Conservation (phyloP, 2,329 filamentous ascomycete genomes). For the Aspergillus costaricaensis region DNA sequence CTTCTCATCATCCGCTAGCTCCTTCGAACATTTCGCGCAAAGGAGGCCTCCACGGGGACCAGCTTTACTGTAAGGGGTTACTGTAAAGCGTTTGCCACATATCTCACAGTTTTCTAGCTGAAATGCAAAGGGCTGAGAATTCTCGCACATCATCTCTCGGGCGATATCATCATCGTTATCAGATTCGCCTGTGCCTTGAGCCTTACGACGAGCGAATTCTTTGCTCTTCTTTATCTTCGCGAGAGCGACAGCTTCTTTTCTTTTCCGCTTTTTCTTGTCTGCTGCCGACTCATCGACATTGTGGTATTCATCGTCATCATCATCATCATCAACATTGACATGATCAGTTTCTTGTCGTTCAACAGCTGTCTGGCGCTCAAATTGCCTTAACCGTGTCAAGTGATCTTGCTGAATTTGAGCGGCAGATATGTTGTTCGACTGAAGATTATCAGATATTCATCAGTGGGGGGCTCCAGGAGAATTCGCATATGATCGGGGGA, state of each 20-base stretch:
- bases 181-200: conserved; percentile 43
- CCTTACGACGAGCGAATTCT: conserved; percentile 49
- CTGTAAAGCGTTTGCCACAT: conserved; percentile 86
- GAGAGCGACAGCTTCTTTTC: conserved; percentile 50
- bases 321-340: conserved; percentile 28
- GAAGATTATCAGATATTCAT: conserved; percentile 2
- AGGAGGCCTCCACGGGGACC: conserved; percentile 84
- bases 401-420: conserved; percentile 63
- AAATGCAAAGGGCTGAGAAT: conserved; percentile 65
- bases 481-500: neutral
- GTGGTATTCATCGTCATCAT: conserved; percentile 33
- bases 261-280: conserved; percentile 58
- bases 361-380: conserved; percentile 42
- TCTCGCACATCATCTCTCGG: conserved; percentile 58
- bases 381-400: conserved; percentile 54
- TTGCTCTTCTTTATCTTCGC: conserved; percentile 54
- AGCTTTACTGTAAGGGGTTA: conserved; percentile 82
- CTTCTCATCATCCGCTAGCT: conserved; percentile 67
- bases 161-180: conserved; percentile 51
- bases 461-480: neutral
- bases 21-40: conserved; percentile 77
- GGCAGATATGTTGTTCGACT: conserved; percentile 68
- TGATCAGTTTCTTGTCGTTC: conserved; percentile 31
- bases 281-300: conserved; percentile 44
- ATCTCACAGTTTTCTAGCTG: conserved; percentile 86